phyloP scores from a whole-genome alignment of 2,329 filamentous ascomycete species.

The Diaporthe vaccinii region DNA sequence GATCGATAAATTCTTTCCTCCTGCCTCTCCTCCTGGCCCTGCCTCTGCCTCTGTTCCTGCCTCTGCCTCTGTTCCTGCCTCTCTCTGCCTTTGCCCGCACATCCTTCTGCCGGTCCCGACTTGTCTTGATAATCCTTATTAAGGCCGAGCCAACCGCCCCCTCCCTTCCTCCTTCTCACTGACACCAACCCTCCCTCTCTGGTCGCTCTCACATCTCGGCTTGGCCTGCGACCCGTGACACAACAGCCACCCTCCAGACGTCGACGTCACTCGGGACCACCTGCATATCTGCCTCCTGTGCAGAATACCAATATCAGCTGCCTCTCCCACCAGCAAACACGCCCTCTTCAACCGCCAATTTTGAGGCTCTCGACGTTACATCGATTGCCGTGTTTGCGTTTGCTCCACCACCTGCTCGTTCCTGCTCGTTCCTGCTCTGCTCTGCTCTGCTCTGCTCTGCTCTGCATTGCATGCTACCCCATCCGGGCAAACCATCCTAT shows the following conservation, averaged over 20 bases:
- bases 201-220: constrained; percentile 14
- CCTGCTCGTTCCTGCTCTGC: constrained; percentile 7
- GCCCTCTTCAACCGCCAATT: constrained; percentile 1
- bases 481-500: constrained; percentile 9
- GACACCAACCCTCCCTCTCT: constrained; percentile 1
- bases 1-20: constrained; percentile 27
- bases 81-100: neutral
- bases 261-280: constrained; percentile 34
- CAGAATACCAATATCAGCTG: neutral
- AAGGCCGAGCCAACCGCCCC: neutral
- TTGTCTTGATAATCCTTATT: constrained; percentile 16
- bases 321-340: constrained; percentile 15
- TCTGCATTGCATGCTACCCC: neutral
- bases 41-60: neutral
- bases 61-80: neutral
- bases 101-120: neutral
- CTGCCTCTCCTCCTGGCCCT: neutral
- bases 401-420: constrained; percentile 14
- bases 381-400: constrained; percentile 15
- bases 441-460: constrained; percentile 9
- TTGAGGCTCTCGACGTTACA: constrained; percentile 30
- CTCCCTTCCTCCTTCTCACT: constrained; percentile 13
- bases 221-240: constrained; percentile 30
- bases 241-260: constrained; percentile 16
- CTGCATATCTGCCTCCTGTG: constrained; percentile 5